These are phyloP conservation scores for Arthroderma sp. DNA, from an alignment of 2,329 filamentous ascomycete species.

Conservation along the genomic window DNA sequence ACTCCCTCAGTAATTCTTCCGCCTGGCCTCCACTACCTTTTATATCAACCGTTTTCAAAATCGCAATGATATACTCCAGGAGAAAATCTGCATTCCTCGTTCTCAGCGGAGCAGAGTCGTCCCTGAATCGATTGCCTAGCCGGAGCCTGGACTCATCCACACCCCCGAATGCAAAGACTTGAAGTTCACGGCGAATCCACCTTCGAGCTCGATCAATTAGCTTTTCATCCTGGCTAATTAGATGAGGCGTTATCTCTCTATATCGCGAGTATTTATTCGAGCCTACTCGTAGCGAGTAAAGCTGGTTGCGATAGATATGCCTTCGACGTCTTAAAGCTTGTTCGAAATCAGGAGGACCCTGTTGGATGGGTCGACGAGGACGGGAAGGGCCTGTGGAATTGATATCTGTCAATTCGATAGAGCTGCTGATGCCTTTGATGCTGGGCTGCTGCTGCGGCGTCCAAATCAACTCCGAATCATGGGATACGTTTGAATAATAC, in stretches of 20 bases:
- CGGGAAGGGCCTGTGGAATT: too few relatives aligned
- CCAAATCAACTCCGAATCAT: conserved; percentile 45
- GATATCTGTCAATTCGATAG: too few relatives aligned
- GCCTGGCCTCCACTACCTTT: conserved; percentile 67
- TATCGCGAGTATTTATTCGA: conserved; percentile 67
- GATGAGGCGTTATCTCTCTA: conserved; percentile 54
- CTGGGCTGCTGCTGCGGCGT: conserved; percentile 23
- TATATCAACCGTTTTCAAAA: conserved; percentile 70
- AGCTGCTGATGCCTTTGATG: too few relatives aligned
- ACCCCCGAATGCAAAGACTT: conserved; percentile 60
- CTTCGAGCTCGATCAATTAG: conserved; percentile 63
- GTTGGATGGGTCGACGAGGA: too few relatives aligned
- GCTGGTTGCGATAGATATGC: conserved; percentile 56
- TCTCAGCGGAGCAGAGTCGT: neutral
- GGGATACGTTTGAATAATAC: conserved; percentile 46
- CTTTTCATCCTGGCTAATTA: conserved; percentile 50
- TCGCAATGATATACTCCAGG: conserved; percentile 71
- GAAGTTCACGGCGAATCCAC: conserved; percentile 73
- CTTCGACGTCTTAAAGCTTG: conserved; percentile 35
- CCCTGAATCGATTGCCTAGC: conserved; percentile 9
- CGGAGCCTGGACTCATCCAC: conserved; percentile 23
- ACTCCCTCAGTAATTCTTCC: conserved; percentile 65
- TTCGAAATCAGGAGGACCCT: too few relatives aligned
- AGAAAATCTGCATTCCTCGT: conserved; percentile 67
- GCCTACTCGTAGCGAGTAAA: conserved; percentile 72